These are phyloP conservation scores for Hondaea fermentalgiana DNA, from an alignment of 108 stramenopile species.

Conservation along the genomic window DNA sequence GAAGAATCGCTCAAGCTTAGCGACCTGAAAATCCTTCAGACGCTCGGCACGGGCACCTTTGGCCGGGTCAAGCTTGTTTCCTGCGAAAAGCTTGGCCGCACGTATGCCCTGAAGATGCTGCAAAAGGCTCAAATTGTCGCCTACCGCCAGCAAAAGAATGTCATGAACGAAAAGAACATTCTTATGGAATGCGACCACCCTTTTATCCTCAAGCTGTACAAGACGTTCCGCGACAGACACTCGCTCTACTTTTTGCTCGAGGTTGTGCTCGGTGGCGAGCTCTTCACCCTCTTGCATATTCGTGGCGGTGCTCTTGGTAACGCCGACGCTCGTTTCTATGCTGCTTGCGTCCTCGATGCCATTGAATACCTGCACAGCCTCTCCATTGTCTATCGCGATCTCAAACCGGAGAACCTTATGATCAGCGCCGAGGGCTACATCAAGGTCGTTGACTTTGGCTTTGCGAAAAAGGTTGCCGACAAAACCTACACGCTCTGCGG, in stretches of 20 bases:
- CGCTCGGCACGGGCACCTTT: conserved; percentile 54
- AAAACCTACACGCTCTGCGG: conserved; percentile 93
- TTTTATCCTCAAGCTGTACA: conserved; percentile 45
- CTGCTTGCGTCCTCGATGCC: conserved; percentile 22
- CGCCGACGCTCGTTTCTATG: conserved; percentile 33
- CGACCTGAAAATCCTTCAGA: conserved; percentile 3
- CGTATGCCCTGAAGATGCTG: conserved; percentile 58
- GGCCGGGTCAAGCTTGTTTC: conserved; percentile 56
- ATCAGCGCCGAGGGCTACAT: conserved; percentile 84
- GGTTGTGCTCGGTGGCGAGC: conserved; percentile 44
- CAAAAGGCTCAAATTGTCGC: conserved; percentile 84
- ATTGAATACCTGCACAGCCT: conserved; percentile 61
- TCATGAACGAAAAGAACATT: conserved; percentile 60
- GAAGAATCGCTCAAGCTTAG: not conserved
- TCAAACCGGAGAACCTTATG: conserved; percentile 85
- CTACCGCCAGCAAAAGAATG: conserved; percentile 81
- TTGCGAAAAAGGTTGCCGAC: conserved; percentile 92
- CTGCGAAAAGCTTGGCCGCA: conserved; percentile 20
- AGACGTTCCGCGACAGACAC: conserved; percentile 44
- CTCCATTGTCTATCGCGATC: conserved; percentile 65
- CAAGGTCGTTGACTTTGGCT: conserved; percentile 96
- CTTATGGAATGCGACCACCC: conserved; percentile 47
- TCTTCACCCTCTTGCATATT: conserved; percentile 15
- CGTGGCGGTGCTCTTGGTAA: not conserved
- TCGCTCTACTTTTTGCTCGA: conserved; percentile 55